Conservation (phyloP, 192 early-diverging fungal genomes). For the Glomus cerebriforme region DNA sequence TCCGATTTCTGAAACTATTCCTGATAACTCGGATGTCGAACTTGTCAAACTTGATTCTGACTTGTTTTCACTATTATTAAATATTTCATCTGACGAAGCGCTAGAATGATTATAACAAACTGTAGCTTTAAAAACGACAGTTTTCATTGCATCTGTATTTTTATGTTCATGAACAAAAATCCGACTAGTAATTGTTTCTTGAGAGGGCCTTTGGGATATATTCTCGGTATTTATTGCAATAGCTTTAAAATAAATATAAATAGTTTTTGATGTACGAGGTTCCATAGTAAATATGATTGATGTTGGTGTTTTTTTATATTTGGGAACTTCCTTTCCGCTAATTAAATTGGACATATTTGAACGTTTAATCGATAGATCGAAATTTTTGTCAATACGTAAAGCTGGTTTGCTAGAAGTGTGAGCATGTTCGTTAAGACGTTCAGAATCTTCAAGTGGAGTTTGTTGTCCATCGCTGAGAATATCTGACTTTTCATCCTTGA, state of each 20-base stretch:
- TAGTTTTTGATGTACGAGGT: constrained; percentile 64
- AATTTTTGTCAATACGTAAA: neutral
- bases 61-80: neutral
- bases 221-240: constrained; percentile 27
- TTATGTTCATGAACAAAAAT: constrained; percentile 81
- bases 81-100: constrained; percentile 21
- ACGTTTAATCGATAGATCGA: neutral
- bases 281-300: constrained; percentile 72
- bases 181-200: constrained; percentile 13
- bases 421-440: neutral
- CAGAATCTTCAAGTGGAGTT: constrained; percentile 35
- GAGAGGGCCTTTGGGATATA: neutral
- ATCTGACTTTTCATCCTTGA: constrained; percentile 37
- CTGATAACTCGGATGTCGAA: neutral
- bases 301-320: constrained; percentile 58
- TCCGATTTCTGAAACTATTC: neutral
- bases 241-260: constrained; percentile 64
- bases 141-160: constrained; percentile 77
- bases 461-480: constrained; percentile 25
- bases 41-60: neutral
- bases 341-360: neutral
- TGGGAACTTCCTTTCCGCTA: constrained; percentile 36
- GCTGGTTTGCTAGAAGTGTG: constrained; percentile 17
- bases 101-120: constrained; percentile 49
- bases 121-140: constrained; percentile 60